Conservation (phyloP, 306 rosid species). For the Boehmeria nivea region DNA sequence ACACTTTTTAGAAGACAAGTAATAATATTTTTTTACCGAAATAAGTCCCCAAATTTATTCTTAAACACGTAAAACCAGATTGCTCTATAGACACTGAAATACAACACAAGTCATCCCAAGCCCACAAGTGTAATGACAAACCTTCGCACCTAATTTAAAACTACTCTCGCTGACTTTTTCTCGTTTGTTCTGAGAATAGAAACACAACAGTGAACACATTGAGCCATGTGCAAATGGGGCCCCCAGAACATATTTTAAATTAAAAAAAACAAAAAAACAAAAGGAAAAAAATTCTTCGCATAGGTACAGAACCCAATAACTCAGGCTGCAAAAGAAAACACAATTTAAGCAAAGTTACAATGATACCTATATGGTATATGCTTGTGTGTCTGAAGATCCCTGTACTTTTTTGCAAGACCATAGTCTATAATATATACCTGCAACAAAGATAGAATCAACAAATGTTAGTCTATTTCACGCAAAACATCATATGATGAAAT, state of each 20-base stretch:
- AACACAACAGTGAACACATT: neutral
- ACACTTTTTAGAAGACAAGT: too few relatives aligned
- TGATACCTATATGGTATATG: conserved; percentile 95
- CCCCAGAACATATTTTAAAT: neutral
- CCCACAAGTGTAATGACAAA: too few relatives aligned
- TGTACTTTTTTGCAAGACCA: conserved; percentile 91
- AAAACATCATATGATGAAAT: too few relatives aligned
- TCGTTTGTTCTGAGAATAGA: neutral
- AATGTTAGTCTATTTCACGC: too few relatives aligned
- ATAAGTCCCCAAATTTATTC: too few relatives aligned
- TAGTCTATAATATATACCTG: conserved; percentile 96
- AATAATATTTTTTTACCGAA: too few relatives aligned
- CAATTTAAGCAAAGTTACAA: conserved; percentile 13
- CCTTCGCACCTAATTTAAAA: neutral
- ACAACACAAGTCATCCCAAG: too few relatives aligned
- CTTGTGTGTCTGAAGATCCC: conserved; percentile 97
- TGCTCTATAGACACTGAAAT: too few relatives aligned
- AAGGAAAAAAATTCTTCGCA: neutral
- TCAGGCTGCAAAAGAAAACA: conserved; percentile 12
- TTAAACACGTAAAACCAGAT: too few relatives aligned
- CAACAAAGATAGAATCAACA: neutral
- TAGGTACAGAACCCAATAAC: too few relatives aligned
- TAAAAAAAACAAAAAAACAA: neutral
- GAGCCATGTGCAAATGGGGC: neutral
- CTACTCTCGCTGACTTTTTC: too few relatives aligned